Conservation (phyloP, 1,284 basidiomycete genomes). For the Xerocomus amazonicus region DNA sequence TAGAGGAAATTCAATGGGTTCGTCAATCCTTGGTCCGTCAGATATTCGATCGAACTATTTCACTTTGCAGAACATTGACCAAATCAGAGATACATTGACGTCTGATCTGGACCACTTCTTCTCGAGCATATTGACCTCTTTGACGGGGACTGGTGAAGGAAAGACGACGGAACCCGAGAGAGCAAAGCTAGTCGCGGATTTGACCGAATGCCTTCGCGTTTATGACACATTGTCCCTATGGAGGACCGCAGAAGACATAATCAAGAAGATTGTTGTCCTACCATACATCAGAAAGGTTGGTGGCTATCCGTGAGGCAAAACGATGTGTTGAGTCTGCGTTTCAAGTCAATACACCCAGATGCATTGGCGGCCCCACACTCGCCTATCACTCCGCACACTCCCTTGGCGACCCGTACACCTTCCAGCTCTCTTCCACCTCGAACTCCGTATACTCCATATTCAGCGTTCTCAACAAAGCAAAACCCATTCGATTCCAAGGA, state of each 20-base stretch:
- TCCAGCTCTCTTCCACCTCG: constrained; percentile 53
- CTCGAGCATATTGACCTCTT: constrained; percentile 46
- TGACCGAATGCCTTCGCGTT: constrained; percentile 77
- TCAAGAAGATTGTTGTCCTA: constrained; percentile 66
- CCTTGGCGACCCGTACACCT: constrained; percentile 21
- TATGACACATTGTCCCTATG: constrained; percentile 81
- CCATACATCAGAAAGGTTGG: constrained; percentile 74
- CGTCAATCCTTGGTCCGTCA: constrained; percentile 38
- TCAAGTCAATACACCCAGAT: constrained; percentile 69
- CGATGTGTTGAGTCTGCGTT: neutral
- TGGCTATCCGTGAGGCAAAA: constrained; percentile 3
- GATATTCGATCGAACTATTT: constrained; percentile 11
- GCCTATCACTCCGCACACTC: constrained; percentile 72
- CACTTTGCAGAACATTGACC: constrained; percentile 67
- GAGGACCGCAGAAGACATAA: constrained; percentile 82
- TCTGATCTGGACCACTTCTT: constrained; percentile 83
- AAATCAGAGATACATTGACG: constrained; percentile 76
- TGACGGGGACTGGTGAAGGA: constrained; percentile 46
- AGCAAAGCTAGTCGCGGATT: constrained; percentile 56
- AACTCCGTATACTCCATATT: constrained; percentile 66
- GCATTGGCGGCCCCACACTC: constrained; percentile 66
- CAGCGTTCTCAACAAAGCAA: constrained; percentile 55
- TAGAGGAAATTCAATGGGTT: constrained; percentile 83
- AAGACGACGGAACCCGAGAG: constrained; percentile 58
- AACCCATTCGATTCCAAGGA: constrained; percentile 38